Evolutionary conservation across 2,329 filamentous ascomycete genomes (phyloP), one percentile per base, ranked within the genome.

Genomic region (Claviceps cyperi): DNA sequence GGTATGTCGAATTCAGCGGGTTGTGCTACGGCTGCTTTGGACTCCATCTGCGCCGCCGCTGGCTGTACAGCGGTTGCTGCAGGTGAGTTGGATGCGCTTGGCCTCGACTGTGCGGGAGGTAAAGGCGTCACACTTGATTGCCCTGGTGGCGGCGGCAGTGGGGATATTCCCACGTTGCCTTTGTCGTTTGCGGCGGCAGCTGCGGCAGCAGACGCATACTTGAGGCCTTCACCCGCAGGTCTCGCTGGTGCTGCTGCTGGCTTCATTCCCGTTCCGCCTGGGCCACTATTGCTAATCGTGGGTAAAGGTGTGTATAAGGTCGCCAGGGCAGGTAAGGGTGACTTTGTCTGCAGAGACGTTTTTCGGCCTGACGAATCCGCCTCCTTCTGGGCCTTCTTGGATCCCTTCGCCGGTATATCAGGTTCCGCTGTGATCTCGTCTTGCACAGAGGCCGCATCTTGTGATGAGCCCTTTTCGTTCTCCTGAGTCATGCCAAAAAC

Each of bases 201-300:
- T 0, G 92, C 92, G 0, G 92, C 92, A 0, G 92, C 92, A 38
- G 92, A 97, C 43, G 92, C 92, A 64, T 98, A 98, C 68, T 97
- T 97, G 57, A 98, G 74, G 1, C 86, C 87, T 65, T 97, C 91
- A 46, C 89, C 89, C 4, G 88, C 85, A 6, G 86, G 82, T 64
- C 91, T 80, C 52, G 86, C 81, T 1, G 92, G 92, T 59, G 90
- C 69, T 17, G 88, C 83, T 17, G 92, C 92, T 13, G 92, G 91
- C 71, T 97, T 98, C 91, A 97, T 97, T 49, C 75, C 71, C 49
- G 74, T 74, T 49, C 73, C 74, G 51, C 76, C 69, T 47, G 75
- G 57, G 39, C 56, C 64, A 62, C 77, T 77, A 62, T 77, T 85
- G 57, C 77, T 75, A 51, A 76, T 76, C 51, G 73, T 78, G 11